Conservation (phyloP, 2,329 filamentous ascomycete genomes). For the Verticillium tricorpus region DNA sequence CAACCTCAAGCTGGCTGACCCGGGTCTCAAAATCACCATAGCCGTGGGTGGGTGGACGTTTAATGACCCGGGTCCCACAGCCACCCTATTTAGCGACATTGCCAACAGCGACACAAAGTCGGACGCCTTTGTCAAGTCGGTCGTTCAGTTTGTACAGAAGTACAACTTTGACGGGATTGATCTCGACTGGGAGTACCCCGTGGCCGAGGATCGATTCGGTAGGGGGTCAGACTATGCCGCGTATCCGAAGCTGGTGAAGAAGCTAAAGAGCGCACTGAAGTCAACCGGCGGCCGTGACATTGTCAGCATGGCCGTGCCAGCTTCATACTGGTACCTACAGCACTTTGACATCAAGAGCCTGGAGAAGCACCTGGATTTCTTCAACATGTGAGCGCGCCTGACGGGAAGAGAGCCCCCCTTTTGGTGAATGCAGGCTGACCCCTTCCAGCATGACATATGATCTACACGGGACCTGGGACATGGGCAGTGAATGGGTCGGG, state of each 20-base stretch:
- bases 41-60: slow-evolving; percentile 36
- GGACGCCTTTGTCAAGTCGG: slow-evolving; percentile 28
- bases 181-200: slow-evolving; percentile 37
- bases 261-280: too few relatives aligned
- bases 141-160: slow-evolving; percentile 32
- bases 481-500: slow-evolving; percentile 20
- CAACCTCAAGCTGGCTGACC: slow-evolving; percentile 20
- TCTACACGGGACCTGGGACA: slow-evolving; percentile 36
- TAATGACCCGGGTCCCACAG: slow-evolving; percentile 21
- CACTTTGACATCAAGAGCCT: slow-evolving; percentile 5
- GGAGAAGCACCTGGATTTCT: slow-evolving; percentile 17
- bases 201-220: slow-evolving; percentile 25
- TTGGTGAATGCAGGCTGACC: too few relatives aligned
- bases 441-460: slow-evolving; percentile 6
- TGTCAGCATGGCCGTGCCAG: slow-evolving; percentile 20
- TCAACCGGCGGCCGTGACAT: too few relatives aligned
- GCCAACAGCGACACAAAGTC: slow-evolving; percentile 20
- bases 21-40: slow-evolving; percentile 29
- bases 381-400: slow-evolving; percentile 11
- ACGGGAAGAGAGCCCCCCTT: too few relatives aligned
- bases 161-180: slow-evolving; percentile 41
- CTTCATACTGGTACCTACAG: slow-evolving; percentile 7
- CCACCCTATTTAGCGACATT: slow-evolving; percentile 25
- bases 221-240: too few relatives aligned
- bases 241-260: too few relatives aligned